Percentiles rank a stretch among this genome's conserved stretches.
These are phyloP conservation scores for Suhomyces choctaworum DNA, from an alignment of 1,139 yeast species.

Conservation along the genomic window DNA sequence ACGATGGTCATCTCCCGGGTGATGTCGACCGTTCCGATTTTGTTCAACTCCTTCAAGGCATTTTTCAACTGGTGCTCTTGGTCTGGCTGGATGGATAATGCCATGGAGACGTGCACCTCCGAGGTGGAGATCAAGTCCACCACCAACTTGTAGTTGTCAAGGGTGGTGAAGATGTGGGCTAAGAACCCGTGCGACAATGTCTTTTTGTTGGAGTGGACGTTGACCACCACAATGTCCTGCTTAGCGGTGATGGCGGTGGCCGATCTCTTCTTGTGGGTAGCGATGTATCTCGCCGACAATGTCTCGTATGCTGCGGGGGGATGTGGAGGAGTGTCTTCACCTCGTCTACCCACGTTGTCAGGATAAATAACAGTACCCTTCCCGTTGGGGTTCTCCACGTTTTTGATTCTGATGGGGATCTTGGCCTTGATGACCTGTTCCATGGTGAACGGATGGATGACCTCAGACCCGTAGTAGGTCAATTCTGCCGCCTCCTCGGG, in stretches of 20 bases:
- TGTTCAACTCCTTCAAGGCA: constrained; percentile 75
- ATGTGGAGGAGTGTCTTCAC: constrained; percentile 90
- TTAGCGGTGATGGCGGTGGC: constrained; percentile 98
- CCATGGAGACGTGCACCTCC: constrained; percentile 98
- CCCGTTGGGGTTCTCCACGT: constrained; percentile 90
- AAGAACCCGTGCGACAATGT: constrained; percentile 92
- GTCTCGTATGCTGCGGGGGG: constrained; percentile 79
- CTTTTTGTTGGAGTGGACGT: constrained; percentile 91
- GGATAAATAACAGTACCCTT: constrained; percentile 93
- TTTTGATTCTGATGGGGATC: constrained; percentile 94
- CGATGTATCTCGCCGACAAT: constrained; percentile 46
- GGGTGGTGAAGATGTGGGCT: constrained; percentile 83
- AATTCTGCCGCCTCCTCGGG: constrained; percentile 99
- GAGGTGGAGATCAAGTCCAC: constrained; percentile 96
- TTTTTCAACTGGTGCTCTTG: constrained; percentile 57
- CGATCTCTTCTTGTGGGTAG: constrained; percentile 60
- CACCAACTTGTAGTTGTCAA: constrained; percentile 82
- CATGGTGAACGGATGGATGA: constrained; percentile 98
- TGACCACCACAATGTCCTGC: constrained; percentile 86
- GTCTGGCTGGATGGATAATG: constrained; percentile 73
- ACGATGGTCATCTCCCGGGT: constrained; percentile 87
- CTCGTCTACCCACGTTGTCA: constrained; percentile 78
- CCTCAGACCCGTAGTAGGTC: constrained; percentile 96
- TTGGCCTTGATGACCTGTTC: constrained; percentile 96
- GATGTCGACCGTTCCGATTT: constrained; percentile 85